Percentiles rank a stretch among this genome's conserved stretches.
Conservation (phyloP, 2,329 filamentous ascomycete genomes). For the Penicillium freii region DNA sequence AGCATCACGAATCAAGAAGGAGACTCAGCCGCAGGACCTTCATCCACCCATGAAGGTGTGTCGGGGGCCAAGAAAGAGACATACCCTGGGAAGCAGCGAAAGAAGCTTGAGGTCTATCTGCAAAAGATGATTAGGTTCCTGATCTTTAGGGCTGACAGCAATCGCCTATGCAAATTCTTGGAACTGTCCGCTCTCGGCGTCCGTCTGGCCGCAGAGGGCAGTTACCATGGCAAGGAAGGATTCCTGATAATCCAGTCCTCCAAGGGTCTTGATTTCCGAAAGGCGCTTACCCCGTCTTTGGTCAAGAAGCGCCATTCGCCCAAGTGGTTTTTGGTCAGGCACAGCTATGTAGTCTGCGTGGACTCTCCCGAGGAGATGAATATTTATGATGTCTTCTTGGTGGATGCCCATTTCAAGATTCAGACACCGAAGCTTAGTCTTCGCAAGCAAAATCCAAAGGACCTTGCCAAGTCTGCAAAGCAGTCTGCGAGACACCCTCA, state of each 20-base stretch:
- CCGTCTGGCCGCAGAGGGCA: slow-evolving; percentile 87
- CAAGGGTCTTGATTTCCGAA: slow-evolving; percentile 82
- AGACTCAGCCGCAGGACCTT: slow-evolving; percentile 36
- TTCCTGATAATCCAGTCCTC: slow-evolving; percentile 88
- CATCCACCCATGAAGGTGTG: slow-evolving; percentile 34
- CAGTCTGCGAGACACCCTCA: slow-evolving; percentile 60
- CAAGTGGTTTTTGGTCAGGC: slow-evolving; percentile 97
- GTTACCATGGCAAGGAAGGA: slow-evolving; percentile 97
- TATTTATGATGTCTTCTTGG: slow-evolving; percentile 97
- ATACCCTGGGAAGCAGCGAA: slow-evolving; percentile 79
- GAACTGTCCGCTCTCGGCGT: slow-evolving; percentile 93
- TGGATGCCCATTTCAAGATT: slow-evolving; percentile 82
- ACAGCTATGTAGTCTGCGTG: slow-evolving; percentile 97
- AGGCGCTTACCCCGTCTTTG: slow-evolving; percentile 73
- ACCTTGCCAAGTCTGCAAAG: slow-evolving; percentile 65
- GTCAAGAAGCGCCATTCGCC: slow-evolving; percentile 80
- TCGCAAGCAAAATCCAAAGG: slow-evolving; percentile 51
- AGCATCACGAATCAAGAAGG: slow-evolving; percentile 48
- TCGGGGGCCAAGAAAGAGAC: slow-evolving; percentile 49
- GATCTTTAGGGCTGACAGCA: slow-evolving; percentile 95
- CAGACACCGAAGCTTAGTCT: slow-evolving; percentile 66
- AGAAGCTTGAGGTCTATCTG: slow-evolving; percentile 83
- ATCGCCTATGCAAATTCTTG: slow-evolving; percentile 90
- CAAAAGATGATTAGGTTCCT: slow-evolving; percentile 94
- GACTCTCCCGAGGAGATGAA: slow-evolving; percentile 98